Percentiles rank a stretch among this genome's conserved stretches.
Conservation (phyloP, 2,329 filamentous ascomycete species). For the Chrysoporthe deuterocubensis region DNA sequence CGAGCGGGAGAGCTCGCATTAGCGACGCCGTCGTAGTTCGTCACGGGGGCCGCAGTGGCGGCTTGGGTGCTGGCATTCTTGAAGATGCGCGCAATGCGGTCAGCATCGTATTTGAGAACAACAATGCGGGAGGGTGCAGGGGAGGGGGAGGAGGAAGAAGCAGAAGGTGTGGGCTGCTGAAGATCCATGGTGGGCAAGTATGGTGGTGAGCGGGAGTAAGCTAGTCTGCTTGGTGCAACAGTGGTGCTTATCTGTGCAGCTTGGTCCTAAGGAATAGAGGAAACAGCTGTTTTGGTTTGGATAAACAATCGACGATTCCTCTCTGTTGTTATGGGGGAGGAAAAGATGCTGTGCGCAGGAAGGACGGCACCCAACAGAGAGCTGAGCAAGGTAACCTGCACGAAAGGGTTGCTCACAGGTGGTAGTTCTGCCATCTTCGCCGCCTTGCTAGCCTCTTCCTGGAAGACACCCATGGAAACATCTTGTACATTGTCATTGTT, state of each 20-base stretch:
- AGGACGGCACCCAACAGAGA: not conserved
- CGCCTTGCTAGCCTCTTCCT: constrained; percentile 20
- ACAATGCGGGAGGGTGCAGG: constrained; percentile 10
- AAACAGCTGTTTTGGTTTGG: not conserved
- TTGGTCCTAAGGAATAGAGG: not conserved
- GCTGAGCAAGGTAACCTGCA: not conserved
- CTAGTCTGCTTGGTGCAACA: not conserved
- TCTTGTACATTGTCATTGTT: constrained; percentile 20
- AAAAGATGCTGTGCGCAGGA: not conserved
- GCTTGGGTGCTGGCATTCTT: constrained; percentile 15
- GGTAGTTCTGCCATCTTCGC: constrained; percentile 8
- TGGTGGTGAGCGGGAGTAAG: not conserved
- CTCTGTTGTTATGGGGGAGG: not conserved
- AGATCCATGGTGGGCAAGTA: constrained; percentile 6
- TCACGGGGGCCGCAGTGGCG: not conserved
- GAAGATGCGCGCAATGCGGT: constrained; percentile 10
- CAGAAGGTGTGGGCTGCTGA: not conserved
- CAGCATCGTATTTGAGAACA: constrained; percentile 11
- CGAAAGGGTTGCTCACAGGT: constrained; percentile 12
- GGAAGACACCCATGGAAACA: constrained; percentile 12
- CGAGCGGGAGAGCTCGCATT: constrained; percentile 19
- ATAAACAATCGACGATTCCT: not conserved
- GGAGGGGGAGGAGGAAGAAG: not conserved
- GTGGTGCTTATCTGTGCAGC: not conserved
- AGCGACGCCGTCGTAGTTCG: constrained; percentile 8